Conservation (phyloP, 2,329 filamentous ascomycete genomes). For the Aphanocladium album region DNA sequence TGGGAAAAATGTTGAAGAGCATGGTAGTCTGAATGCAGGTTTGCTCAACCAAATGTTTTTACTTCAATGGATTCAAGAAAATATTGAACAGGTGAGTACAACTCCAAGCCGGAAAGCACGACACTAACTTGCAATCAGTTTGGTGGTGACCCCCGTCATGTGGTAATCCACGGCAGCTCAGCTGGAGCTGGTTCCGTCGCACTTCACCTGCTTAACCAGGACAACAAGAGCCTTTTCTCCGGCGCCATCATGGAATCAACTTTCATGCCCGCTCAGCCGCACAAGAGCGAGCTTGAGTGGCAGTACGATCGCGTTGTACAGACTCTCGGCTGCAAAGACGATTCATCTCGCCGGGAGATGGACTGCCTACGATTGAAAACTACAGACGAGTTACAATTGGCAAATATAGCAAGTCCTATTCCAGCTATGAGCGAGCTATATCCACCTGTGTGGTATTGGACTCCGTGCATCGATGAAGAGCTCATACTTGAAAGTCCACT, state of each 20-base stretch:
- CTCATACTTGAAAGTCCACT: conserved; percentile 35
- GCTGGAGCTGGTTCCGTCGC: conserved; percentile 55
- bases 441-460: conserved; percentile 39
- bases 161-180: conserved; percentile 56
- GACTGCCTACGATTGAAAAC: conserved; percentile 34
- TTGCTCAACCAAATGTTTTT: conserved; percentile 59
- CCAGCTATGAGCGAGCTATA: conserved; percentile 18
- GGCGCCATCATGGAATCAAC: conserved; percentile 43
- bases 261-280: conserved; percentile 45
- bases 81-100: conserved; percentile 44
- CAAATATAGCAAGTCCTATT: conserved; percentile 33
- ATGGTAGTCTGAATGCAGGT: conserved; percentile 58
- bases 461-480: conserved; percentile 38
- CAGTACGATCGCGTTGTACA: conserved; percentile 27
- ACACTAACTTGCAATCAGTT: conserved; percentile 32
- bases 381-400: conserved; percentile 27
- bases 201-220: conserved; percentile 45
- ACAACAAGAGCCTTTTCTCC: conserved; percentile 39
- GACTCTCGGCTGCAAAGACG: conserved; percentile 3
- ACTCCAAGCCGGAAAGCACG: too few species aligned
- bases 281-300: conserved; percentile 39
- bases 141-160: conserved; percentile 52
- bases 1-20: conserved; percentile 45
- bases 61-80: conserved; percentile 55
- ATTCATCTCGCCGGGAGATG: conserved; percentile 19